Evolutionary conservation across 331 rosid species (phyloP), one percentile per base, ranked within the genome.

Genomic region (Erythrophleum ivorense): DNA sequence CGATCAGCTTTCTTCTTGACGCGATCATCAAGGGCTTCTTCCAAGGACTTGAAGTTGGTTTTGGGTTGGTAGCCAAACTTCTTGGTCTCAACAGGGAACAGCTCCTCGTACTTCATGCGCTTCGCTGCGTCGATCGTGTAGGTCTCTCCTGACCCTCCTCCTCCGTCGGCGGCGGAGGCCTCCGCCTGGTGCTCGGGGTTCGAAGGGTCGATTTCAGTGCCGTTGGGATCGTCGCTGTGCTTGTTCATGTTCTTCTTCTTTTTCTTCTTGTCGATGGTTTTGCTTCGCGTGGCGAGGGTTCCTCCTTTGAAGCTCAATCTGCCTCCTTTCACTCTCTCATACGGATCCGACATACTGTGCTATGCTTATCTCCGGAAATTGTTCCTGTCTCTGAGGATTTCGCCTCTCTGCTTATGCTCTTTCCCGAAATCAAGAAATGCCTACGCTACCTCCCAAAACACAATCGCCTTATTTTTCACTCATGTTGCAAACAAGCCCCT

Each of bases 1-100:
- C 98, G 97, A 88, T 94, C 98, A 45, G 98, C 98, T 81, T 94
- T 94, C 94, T 94, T 94, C 90, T 94, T 94, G 52, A 92, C 96
- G 19, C 98, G 98, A 71, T 94, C 94, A 57, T 94, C 95, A 2
- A 94, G 93, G 69, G 90, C 89, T 0, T 91, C 96, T 86, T 92
- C 98, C 18, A 94, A 83, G 18, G 96, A 82, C 62, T 85, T 92
- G 46, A 82, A 48, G 9, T 80, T 63, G 5, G 81, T 34, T 80
- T 92, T 91, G 53, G 94, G 88, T 53, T 92, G 86, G 45, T 94
- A 94, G 34, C 92, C 91, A 54, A 94, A 94, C 84, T 87, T 94
- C 93, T 81, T 94, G 50, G 97, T 76, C 71, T 94, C 98, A 5
- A 94, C 98, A 0, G 98, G 98, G 70, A 94, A 94, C 7, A 94